phyloP scores from a whole-genome alignment of 2,329 filamentous ascomycete genomes.

The Trichophyton verrucosum region DNA sequence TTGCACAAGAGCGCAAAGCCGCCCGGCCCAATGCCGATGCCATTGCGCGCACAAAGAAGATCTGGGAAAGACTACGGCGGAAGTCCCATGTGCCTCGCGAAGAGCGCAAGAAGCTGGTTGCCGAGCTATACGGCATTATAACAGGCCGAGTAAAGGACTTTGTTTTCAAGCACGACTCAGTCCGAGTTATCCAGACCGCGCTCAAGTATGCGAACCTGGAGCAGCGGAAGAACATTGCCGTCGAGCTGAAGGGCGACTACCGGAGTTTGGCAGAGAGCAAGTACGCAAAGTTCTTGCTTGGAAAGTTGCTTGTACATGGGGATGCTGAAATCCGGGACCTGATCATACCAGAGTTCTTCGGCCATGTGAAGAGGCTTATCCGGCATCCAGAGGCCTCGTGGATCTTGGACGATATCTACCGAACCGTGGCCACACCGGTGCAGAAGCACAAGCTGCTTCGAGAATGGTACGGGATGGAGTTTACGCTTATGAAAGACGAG shows the following conservation, averaged over 20 bases:
- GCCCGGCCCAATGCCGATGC: constrained; percentile 87
- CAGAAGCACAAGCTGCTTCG: constrained; percentile 77
- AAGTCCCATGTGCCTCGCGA: constrained; percentile 89
- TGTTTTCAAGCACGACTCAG: constrained; percentile 95
- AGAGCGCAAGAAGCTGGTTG: constrained; percentile 74
- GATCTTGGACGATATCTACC: constrained; percentile 96
- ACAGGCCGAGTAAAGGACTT: constrained; percentile 88
- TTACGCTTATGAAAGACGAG: constrained; percentile 61
- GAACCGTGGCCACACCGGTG: constrained; percentile 68
- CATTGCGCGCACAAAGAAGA: constrained; percentile 79
- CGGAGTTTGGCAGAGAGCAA: constrained; percentile 78
- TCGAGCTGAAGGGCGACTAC: constrained; percentile 75
- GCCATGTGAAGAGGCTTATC: constrained; percentile 81
- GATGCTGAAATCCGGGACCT: constrained; percentile 76
- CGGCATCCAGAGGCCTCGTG: constrained; percentile 93
- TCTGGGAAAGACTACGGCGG: constrained; percentile 85
- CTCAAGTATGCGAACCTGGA: constrained; percentile 85
- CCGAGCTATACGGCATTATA: constrained; percentile 82
- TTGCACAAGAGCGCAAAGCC: constrained; percentile 78
- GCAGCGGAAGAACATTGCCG: constrained; percentile 75
- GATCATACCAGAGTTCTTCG: constrained; percentile 90
- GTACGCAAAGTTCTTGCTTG: constrained; percentile 95
- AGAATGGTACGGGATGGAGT: constrained; percentile 96
- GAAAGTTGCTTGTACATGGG: constrained; percentile 87
- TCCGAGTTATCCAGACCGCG: constrained; percentile 91